Evolutionary conservation across 2,329 filamentous ascomycete genomes (phyloP).

Genomic region (Claviceps sp.): DNA sequence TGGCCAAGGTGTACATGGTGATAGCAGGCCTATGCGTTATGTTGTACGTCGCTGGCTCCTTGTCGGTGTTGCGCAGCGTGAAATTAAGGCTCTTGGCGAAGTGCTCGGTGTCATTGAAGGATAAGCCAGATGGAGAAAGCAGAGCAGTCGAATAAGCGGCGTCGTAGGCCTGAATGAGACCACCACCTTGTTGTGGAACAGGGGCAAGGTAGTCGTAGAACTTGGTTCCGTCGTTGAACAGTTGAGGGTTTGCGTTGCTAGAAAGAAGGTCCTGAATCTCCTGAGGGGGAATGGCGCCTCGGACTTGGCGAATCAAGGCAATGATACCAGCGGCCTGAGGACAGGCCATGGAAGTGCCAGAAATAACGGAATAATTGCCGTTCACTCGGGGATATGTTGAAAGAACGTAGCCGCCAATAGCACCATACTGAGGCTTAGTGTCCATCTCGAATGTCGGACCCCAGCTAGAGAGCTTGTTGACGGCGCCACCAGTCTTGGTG

Average conservation of each 20-base stretch:
- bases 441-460: conserved; percentile 41
- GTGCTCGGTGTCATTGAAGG: conserved; percentile 52
- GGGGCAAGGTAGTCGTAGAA: conserved; percentile 33
- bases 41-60: conserved; percentile 33
- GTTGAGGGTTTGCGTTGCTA: conserved; percentile 32
- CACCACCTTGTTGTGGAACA: conserved; percentile 46
- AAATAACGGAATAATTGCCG: conserved; percentile 22
- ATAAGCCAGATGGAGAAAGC: conserved; percentile 41
- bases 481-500: conserved; percentile 31
- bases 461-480: conserved; percentile 43
- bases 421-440: conserved; percentile 41
- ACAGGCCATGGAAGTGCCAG: conserved; percentile 48
- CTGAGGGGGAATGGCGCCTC: conserved; percentile 35
- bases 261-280: conserved; percentile 36
- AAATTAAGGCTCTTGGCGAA: conserved; percentile 36
- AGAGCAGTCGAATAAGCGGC: conserved; percentile 40
- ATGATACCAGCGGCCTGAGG: conserved; percentile 41
- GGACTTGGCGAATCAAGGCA: conserved; percentile 38
- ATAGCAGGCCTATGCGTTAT: conserved; percentile 36
- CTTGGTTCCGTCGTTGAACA: conserved; percentile 30
- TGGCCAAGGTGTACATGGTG: conserved; percentile 37
- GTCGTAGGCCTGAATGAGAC: conserved; percentile 46
- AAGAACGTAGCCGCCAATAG: conserved; percentile 43
- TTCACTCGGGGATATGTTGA: conserved; percentile 16
- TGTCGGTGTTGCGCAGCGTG: conserved; percentile 40